Evolutionary conservation across 176 grass and related monocot genomes (phyloP).

Genomic region (Aegilops umbellulata): DNA sequence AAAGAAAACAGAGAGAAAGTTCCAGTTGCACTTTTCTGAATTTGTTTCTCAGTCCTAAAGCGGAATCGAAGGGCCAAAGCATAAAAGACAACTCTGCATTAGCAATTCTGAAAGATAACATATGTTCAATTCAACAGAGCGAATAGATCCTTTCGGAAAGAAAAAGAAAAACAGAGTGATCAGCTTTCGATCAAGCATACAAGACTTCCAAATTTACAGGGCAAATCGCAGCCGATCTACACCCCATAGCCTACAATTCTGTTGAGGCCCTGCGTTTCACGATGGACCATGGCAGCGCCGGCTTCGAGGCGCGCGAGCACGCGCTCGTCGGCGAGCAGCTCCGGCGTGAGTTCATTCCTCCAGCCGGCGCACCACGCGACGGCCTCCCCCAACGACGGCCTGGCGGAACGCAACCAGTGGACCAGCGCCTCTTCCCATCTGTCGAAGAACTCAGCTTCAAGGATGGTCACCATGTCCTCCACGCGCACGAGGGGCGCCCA

Average conservation of each 20-base stretch:
- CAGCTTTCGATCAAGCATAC: no score
- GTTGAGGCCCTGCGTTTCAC: conserved; percentile 5
- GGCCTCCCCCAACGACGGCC: conserved; percentile 31
- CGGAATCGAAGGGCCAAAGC: no score
- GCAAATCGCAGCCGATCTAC: neutral
- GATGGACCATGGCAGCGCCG: conserved; percentile 47
- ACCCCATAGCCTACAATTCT: neutral
- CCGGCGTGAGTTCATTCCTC: conserved; percentile 48
- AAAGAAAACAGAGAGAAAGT: no score
- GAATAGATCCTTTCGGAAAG: no score
- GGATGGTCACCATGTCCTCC: conserved; percentile 47
- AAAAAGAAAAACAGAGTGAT: no score
- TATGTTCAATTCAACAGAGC: no score
- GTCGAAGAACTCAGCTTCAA: conserved; percentile 56
- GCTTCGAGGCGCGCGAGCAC: conserved; percentile 29
- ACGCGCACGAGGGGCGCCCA: conserved; percentile 49
- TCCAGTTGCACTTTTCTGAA: no score
- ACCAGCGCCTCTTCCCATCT: conserved; percentile 37
- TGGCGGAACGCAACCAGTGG: neutral
- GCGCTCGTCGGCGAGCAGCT: conserved; percentile 53
- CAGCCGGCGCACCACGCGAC: conserved; percentile 50
- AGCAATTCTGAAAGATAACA: no score
- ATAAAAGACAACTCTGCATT: no score
- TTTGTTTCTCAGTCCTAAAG: no score
- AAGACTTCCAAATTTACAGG: neutral